Conservation (phyloP, 1,284 basidiomycete species). For the Kwoniella shivajii region DNA sequence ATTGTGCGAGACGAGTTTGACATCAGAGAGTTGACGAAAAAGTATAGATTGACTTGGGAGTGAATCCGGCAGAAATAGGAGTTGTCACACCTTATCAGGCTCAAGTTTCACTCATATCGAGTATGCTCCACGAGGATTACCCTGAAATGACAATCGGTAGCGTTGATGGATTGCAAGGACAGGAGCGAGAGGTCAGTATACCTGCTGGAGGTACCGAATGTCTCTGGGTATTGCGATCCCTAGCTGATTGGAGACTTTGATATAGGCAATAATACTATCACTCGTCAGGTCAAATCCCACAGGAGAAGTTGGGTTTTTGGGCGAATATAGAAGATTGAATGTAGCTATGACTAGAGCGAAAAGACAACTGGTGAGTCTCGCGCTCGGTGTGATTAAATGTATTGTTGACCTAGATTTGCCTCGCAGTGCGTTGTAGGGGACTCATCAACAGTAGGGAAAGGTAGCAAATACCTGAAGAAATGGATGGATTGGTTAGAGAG, state of each 20-base stretch:
- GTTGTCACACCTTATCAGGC: constrained; percentile 95
- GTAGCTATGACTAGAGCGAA: constrained; percentile 93
- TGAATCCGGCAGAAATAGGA: constrained; percentile 75
- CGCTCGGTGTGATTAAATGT: neutral
- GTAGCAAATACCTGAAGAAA: constrained; percentile 75
- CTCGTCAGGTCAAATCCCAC: constrained; percentile 81
- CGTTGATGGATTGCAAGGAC: constrained; percentile 91
- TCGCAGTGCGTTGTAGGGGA: constrained; percentile 86
- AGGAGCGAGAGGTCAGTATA: constrained; percentile 62
- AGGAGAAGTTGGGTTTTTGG: constrained; percentile 88
- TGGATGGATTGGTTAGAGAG: constrained; percentile 90
- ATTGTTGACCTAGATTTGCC: neutral
- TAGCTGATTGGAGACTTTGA: neutral
- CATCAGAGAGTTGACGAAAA: no score
- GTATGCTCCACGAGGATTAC: constrained; percentile 71
- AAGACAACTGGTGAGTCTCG: constrained; percentile 71
- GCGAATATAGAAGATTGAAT: constrained; percentile 85
- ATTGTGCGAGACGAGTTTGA: no score
- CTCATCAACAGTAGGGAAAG: constrained; percentile 79
- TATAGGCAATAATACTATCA: constrained; percentile 77
- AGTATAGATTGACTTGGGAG: constrained; percentile 66
- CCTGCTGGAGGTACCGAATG: no score
- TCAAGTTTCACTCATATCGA: constrained; percentile 78
- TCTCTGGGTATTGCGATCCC: no score
- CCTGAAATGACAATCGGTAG: constrained; percentile 81